Conservation (phyloP, 345 rosid genomes). For the Hibiscus tridactylites region DNA sequence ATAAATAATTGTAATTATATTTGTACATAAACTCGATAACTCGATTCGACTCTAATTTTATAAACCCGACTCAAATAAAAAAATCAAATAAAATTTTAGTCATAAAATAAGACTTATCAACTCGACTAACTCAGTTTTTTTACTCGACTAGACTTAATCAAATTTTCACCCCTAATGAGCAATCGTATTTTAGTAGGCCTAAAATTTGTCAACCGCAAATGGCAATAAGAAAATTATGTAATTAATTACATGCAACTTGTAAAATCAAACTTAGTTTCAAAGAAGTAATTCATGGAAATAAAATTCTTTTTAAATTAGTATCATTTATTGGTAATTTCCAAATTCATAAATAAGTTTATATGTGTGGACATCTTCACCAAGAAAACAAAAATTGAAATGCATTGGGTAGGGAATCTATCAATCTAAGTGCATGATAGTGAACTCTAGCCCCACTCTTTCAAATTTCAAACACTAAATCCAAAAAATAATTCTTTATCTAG, state of each 20-base stretch:
- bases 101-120: too few species aligned
- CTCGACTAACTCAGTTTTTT: too few species aligned
- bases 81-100: too few species aligned
- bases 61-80: too few species aligned
- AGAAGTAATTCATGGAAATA: background rate
- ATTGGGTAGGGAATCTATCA: constrained; percentile 1
- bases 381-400: background rate
- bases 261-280: constrained; percentile 3
- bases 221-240: background rate
- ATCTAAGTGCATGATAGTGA: background rate
- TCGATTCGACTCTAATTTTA: too few species aligned
- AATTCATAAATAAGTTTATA: constrained; percentile 3
- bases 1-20: too few species aligned
- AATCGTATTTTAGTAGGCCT: background rate
- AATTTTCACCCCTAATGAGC: too few species aligned
- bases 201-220: background rate
- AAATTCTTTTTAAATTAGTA: background rate
- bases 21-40: too few species aligned
- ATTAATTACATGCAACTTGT: background rate
- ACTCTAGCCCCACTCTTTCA: background rate
- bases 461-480: constrained; percentile 1
- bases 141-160: too few species aligned
- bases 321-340: constrained; percentile 11
- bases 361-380: constrained; percentile 13
- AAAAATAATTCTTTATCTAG: background rate